Conservation (phyloP, 768 basidiomycete species). For the Boletus patriciae region DNA sequence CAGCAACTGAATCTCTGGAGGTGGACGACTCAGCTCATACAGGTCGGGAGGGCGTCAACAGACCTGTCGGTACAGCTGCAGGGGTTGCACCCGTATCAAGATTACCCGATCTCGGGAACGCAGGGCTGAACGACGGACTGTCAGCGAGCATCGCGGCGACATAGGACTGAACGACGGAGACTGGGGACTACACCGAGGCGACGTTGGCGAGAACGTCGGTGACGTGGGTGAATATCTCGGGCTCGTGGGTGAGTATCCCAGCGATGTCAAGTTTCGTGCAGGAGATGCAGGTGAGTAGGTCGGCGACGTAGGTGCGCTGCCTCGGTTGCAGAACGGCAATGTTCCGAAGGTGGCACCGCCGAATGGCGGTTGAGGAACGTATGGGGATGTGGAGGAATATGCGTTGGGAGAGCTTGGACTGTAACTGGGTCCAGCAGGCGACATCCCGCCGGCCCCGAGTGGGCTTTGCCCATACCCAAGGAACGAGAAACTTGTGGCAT, state of each 20-base stretch:
- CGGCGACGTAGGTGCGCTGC: slow-evolving; percentile 70
- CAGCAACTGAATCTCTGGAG: slow-evolving; percentile 88
- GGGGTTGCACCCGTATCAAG: no score
- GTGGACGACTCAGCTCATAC: slow-evolving; percentile 71
- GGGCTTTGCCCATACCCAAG: slow-evolving; percentile 86
- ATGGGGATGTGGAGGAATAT: slow-evolving; percentile 89
- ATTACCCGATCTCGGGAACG: slow-evolving; percentile 93
- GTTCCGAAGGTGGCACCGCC: slow-evolving; percentile 77
- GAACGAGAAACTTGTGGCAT: slow-evolving; percentile 71
- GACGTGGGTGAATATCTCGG: slow-evolving; percentile 86
- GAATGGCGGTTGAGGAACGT: slow-evolving; percentile 83
- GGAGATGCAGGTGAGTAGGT: slow-evolving; percentile 90
- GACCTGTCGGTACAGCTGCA: slow-evolving; percentile 81
- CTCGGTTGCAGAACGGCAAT: slow-evolving; percentile 71
- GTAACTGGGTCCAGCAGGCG: slow-evolving; percentile 84
- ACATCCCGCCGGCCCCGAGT: slow-evolving; percentile 80
- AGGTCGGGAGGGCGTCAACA: slow-evolving; percentile 94
- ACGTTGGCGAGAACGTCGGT: slow-evolving; percentile 82
- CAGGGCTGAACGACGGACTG: slow-evolving; percentile 91
- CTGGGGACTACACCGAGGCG: slow-evolving; percentile 83
- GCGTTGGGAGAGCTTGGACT: slow-evolving; percentile 89
- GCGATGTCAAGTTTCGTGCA: slow-evolving; percentile 77
- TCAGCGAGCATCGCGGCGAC: slow-evolving; percentile 86
- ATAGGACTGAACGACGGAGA: slow-evolving; percentile 91
- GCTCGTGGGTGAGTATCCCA: slow-evolving; percentile 65